A percentile compares a stretch with the other conserved stretches of the same genome.
Evolutionary conservation across 1,284 basidiomycete genomes (phyloP).

Genomic region (Cryptococcus sp.): DNA sequence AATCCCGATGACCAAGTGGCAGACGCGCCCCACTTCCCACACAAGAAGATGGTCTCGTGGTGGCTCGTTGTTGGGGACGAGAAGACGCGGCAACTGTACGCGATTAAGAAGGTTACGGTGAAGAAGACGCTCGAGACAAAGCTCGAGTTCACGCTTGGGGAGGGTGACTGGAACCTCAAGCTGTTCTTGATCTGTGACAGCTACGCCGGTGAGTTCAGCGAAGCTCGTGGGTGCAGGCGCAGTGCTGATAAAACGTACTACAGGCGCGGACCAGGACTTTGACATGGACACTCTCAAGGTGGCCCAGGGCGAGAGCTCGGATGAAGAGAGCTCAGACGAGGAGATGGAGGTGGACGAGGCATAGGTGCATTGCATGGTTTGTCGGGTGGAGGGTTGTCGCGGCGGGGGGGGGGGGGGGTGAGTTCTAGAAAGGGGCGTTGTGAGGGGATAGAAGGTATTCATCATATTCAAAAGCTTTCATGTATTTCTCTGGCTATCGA

Average conservation of each 20-base stretch:
- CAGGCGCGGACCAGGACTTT: conserved; percentile 78
- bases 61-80: conserved; percentile 92
- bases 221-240: neutral
- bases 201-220: conserved; percentile 60
- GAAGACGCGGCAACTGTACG: conserved; percentile 66
- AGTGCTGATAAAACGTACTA: neutral
- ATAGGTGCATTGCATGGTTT: too few species aligned
- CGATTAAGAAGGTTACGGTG: conserved; percentile 94
- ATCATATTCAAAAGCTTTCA: too few species aligned
- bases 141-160: conserved; percentile 81
- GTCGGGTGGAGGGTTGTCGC: too few species aligned
- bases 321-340: conserved; percentile 60
- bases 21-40: conserved; percentile 86
- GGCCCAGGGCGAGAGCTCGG: conserved; percentile 76
- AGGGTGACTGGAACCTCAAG: conserved; percentile 76
- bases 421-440: too few species aligned
- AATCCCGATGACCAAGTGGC: conserved; percentile 69
- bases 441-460: too few species aligned
- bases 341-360: conserved; percentile 51
- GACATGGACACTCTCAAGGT: conserved; percentile 73
- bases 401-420: neutral
- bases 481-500: too few species aligned
- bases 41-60: conserved; percentile 90
- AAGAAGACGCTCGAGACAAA: conserved; percentile 72
- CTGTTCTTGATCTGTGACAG: conserved; percentile 91